These are phyloP conservation scores for Podospora comata DNA, from an alignment of 495 filamentous ascomycete species.

Conservation along the genomic window DNA sequence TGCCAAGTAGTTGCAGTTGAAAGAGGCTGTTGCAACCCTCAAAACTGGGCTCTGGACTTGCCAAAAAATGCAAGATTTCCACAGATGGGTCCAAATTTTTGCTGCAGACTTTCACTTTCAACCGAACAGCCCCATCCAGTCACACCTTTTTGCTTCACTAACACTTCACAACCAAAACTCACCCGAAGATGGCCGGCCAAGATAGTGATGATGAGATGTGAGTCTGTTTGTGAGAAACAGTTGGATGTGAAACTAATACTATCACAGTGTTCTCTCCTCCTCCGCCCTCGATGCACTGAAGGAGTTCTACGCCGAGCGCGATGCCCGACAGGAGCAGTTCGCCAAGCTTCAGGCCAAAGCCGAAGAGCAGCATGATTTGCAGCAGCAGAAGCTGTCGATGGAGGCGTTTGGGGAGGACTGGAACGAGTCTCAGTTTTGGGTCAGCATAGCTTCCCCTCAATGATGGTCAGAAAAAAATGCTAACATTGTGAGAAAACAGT, in stretches of 20 bases:
- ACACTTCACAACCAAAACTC: constrained; percentile 4
- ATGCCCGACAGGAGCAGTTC: constrained; percentile 59
- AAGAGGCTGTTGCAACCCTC: constrained; percentile 9
- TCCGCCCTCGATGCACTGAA: constrained; percentile 61
- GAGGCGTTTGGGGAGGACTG: constrained; percentile 75
- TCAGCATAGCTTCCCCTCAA: constrained; percentile 28
- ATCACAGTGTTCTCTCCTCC: constrained; percentile 46
- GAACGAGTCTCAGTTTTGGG: constrained; percentile 80
- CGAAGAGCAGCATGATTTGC: constrained; percentile 39
- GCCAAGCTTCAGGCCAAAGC: constrained; percentile 53
- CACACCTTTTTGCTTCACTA: neutral
- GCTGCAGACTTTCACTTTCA: constrained; percentile 6
- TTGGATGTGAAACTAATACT: constrained; percentile 2
- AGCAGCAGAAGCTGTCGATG: constrained; percentile 53
- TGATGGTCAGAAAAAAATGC: neutral
- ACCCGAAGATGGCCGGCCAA: constrained; percentile 25
- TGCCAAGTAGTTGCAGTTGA: neutral
- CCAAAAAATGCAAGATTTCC: neutral
- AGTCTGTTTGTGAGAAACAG: constrained; percentile 12
- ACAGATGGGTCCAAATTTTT: neutral
- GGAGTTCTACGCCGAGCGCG: constrained; percentile 66
- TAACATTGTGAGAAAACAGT: constrained; percentile 45
- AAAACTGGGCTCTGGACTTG: neutral
- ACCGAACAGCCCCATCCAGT: neutral
- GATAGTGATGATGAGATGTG: constrained; percentile 44